Percentiles rank a stretch among this genome's conserved stretches.
Evolutionary conservation across 805 yeast species (phyloP).

Genomic region (Ogataea naganishii): DNA sequence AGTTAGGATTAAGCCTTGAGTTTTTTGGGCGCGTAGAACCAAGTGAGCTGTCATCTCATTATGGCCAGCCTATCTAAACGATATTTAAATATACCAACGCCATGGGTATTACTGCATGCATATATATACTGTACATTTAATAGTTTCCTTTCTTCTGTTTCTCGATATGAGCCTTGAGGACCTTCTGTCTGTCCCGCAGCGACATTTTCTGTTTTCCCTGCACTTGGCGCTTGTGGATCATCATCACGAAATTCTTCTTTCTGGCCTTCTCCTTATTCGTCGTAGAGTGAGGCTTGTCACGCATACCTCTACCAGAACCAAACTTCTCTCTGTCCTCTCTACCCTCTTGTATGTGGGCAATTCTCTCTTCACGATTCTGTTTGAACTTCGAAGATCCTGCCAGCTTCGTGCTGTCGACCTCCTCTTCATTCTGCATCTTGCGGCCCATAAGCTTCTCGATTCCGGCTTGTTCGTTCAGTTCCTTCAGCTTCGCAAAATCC

Average conservation of each 20-base stretch:
- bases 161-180: slow-evolving; percentile 74
- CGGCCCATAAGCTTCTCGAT: slow-evolving; percentile 67
- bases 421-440: slow-evolving; percentile 60
- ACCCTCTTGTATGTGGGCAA: slow-evolving; percentile 83
- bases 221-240: slow-evolving; percentile 90
- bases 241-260: slow-evolving; percentile 98
- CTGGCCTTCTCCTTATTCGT: slow-evolving; percentile 95
- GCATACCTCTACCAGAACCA: slow-evolving; percentile 80
- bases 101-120: neutral
- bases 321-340: slow-evolving; percentile 87
- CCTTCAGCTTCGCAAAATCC: slow-evolving; percentile 92
- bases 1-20: too few species aligned
- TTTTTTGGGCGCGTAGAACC: too few species aligned
- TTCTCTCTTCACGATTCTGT: slow-evolving; percentile 82
- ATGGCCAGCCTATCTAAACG: too few species aligned
- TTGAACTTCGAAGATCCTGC: slow-evolving; percentile 77
- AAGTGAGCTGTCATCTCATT: too few species aligned
- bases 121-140: too few species aligned
- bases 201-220: slow-evolving; percentile 91
- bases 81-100: too few species aligned
- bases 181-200: slow-evolving; percentile 82
- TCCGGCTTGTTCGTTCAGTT: slow-evolving; percentile 78
- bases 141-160: slow-evolving; percentile 82
- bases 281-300: slow-evolving; percentile 73
- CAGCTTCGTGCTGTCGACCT: slow-evolving; percentile 70